Percentiles rank a stretch among this genome's conserved stretches.
These are phyloP conservation scores for Talaromyces thailandensis DNA, from an alignment of 495 filamentous ascomycete genomes.

Conservation along the genomic window DNA sequence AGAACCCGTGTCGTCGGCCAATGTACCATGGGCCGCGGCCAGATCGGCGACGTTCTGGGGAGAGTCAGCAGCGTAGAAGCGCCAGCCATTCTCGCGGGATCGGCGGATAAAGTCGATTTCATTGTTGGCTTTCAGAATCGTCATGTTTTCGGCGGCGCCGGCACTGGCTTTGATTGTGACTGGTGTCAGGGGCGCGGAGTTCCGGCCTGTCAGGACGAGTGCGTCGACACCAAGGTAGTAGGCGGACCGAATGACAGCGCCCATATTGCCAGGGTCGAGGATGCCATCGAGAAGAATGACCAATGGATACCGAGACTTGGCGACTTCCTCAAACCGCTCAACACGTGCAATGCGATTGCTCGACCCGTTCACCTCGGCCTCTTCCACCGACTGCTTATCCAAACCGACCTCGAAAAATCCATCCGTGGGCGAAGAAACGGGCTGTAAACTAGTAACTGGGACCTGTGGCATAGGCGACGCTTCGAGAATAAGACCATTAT, in stretches of 20 bases:
- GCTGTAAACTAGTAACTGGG: conserved; percentile 53
- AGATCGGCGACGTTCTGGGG: conserved; percentile 18
- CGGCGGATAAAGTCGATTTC: conserved; percentile 58
- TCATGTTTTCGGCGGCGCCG: conserved; percentile 73
- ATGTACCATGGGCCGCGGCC: neutral
- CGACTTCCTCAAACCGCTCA: neutral
- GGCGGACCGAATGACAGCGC: conserved; percentile 76
- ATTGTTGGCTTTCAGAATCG: conserved; percentile 55
- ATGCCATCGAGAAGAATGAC: conserved; percentile 78
- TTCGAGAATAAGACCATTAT: conserved; percentile 87
- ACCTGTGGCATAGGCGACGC: conserved; percentile 70
- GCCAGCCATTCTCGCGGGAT: conserved; percentile 67
- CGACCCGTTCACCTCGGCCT: conserved; percentile 59
- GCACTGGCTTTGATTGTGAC: conserved; percentile 78
- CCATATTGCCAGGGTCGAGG: conserved; percentile 81
- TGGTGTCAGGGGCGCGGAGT: conserved; percentile 63
- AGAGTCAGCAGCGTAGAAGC: conserved; percentile 69
- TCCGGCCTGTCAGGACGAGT: conserved; percentile 54
- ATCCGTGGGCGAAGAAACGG: conserved; percentile 27
- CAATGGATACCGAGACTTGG: conserved; percentile 53
- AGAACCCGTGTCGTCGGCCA: neutral
- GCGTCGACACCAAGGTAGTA: conserved; percentile 80
- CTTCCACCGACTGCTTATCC: conserved; percentile 63
- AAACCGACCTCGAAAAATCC: conserved; percentile 47
- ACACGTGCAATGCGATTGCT: conserved; percentile 9